Conservation (phyloP, 108 stramenopile genomes). For the Skeletonema grethae region DNA sequence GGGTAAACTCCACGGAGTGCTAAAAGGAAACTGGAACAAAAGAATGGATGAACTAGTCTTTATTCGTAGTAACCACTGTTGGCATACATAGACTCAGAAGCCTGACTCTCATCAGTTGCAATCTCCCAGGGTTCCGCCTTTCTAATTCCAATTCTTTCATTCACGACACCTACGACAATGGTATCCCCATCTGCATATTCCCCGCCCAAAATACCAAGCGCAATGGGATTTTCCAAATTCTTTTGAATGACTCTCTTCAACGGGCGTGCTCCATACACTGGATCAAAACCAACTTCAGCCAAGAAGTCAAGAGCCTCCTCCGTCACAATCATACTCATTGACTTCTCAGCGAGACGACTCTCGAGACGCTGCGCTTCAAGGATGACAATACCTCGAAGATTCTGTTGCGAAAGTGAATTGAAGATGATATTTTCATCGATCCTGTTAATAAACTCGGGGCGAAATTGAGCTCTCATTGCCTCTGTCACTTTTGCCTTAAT, state of each 20-base stretch:
- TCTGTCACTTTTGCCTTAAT: slow-evolving; percentile 69
- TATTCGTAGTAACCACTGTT: neutral
- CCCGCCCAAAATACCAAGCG: slow-evolving; percentile 81
- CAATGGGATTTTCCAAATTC: slow-evolving; percentile 92
- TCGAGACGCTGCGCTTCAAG: slow-evolving; percentile 76
- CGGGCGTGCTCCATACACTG: slow-evolving; percentile 96
- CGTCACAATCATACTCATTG: slow-evolving; percentile 66
- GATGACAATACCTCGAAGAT: slow-evolving; percentile 90
- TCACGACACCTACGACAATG: slow-evolving; percentile 55
- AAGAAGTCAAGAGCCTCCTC: slow-evolving; percentile 79
- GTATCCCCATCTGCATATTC: slow-evolving; percentile 83
- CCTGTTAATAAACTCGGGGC: slow-evolving; percentile 98
- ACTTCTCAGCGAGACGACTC: slow-evolving; percentile 70
- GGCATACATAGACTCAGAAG: neutral
- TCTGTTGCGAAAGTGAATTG: slow-evolving; percentile 82
- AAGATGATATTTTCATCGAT: slow-evolving; percentile 97
- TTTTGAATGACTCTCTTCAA: slow-evolving; percentile 95
- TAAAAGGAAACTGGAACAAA: no score
- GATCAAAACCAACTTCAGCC: slow-evolving; percentile 91
- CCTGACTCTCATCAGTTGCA: neutral
- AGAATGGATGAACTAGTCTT: neutral
- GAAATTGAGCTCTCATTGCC: slow-evolving; percentile 87
- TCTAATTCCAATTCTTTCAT: slow-evolving; percentile 42
- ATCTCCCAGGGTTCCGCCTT: slow-evolving; percentile 36
- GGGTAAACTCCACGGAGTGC: no score